These are phyloP conservation scores for Aspergillus ochraceus DNA, from an alignment of 2,329 filamentous ascomycete species.

Conservation along the genomic window DNA sequence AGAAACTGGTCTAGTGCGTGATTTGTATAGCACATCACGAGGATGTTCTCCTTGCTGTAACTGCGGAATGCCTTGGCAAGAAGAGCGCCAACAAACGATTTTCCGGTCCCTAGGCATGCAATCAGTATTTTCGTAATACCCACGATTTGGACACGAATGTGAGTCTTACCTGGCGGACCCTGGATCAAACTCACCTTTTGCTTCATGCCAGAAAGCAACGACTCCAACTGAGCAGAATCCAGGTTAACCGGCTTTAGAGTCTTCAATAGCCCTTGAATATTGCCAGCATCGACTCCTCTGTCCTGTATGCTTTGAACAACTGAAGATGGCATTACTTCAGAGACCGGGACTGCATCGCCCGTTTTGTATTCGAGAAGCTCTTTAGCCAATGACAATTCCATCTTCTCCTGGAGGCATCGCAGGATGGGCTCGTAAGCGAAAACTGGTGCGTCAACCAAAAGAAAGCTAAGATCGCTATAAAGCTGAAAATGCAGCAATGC, in stretches of 20 bases:
- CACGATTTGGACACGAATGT: too few relatives aligned
- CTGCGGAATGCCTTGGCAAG: constrained; percentile 58
- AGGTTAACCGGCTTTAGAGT: constrained; percentile 38
- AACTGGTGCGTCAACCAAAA: constrained; percentile 63
- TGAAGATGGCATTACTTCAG: constrained; percentile 2
- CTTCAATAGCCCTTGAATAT: constrained; percentile 34
- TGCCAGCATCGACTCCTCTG: constrained; percentile 8
- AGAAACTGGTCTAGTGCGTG: constrained; percentile 67
- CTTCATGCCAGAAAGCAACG: constrained; percentile 56
- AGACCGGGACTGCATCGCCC: constrained; percentile 12
- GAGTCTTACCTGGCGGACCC: constrained; percentile 65
- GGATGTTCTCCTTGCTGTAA: constrained; percentile 51
- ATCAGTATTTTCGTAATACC: constrained; percentile 6
- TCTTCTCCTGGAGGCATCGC: constrained; percentile 56
- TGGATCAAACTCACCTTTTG: constrained; percentile 64
- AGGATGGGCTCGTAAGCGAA: constrained; percentile 71
- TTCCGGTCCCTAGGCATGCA: constrained; percentile 62
- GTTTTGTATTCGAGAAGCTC: constrained; percentile 48
- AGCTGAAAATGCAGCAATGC: constrained; percentile 49
- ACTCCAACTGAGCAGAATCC: constrained; percentile 57
- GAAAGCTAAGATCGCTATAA: constrained; percentile 45
- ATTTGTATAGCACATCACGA: constrained; percentile 69
- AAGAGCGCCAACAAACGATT: constrained; percentile 70
- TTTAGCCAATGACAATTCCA: constrained; percentile 56
- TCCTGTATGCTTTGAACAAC: constrained; percentile 17